phyloP scores from a whole-genome alignment of 306 rosid genomes.

The Cucumis sativus region DNA sequence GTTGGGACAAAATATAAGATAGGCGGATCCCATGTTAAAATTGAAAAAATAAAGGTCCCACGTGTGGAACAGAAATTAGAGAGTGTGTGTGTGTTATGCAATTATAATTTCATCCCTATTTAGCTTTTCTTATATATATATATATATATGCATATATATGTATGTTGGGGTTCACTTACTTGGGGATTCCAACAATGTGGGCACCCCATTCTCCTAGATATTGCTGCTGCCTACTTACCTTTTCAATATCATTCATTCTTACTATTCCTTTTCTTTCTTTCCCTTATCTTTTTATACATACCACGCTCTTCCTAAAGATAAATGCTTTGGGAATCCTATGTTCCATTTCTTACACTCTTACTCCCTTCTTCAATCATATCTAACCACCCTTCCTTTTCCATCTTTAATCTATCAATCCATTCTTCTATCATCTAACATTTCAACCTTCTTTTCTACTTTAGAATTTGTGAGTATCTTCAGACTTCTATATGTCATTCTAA shows the following conservation, averaged over 20 bases:
- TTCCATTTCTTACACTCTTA: background rate
- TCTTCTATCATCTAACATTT: too few species aligned
- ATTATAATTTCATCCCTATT: slow-evolving; percentile 2
- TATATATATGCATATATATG: background rate
- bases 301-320: slow-evolving; percentile 46
- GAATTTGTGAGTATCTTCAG: too few species aligned
- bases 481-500: too few species aligned
- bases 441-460: too few species aligned
- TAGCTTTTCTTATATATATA: background rate
- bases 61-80: slow-evolving; percentile 60
- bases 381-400: too few species aligned
- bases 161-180: slow-evolving; percentile 25
- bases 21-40: background rate
- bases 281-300: slow-evolving; percentile 25
- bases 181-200: slow-evolving; percentile 68
- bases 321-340: slow-evolving; percentile 87
- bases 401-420: too few species aligned
- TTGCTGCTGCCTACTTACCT: slow-evolving; percentile 28
- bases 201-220: slow-evolving; percentile 28
- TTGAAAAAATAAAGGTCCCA: slow-evolving; percentile 42
- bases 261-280: slow-evolving; percentile 39
- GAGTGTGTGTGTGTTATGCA: slow-evolving; percentile 6
- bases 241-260: slow-evolving; percentile 36
- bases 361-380: too few species aligned
- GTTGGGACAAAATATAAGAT: slow-evolving; percentile 24